Conservation (phyloP, 345 rosid species). For the Arabidopsis thaliana region TAIR10.1 NC_003075.7:13893001-13893500, state of each 20-base stretch:
- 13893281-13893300: neutral
- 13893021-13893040: neutral
- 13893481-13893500: neutral
- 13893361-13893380: neutral
- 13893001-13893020: constrained; percentile 8
- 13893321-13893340: neutral
- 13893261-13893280: neutral
- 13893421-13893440: neutral
- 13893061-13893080: neutral
- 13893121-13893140: neutral
- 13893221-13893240: neutral
- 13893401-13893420: neutral
- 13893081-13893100: neutral
- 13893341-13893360: neutral
- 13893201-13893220: neutral
- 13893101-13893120: neutral
- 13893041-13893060: constrained; percentile 13
- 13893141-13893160: neutral
- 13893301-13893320: neutral
- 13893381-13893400: neutral
- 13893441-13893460: neutral
- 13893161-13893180: neutral
- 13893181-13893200: neutral
- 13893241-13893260: neutral
- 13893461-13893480: neutral